Evolutionary conservation across 2,329 filamentous ascomycete species (phyloP).

Genomic region (Neobulgaria alba): DNA sequence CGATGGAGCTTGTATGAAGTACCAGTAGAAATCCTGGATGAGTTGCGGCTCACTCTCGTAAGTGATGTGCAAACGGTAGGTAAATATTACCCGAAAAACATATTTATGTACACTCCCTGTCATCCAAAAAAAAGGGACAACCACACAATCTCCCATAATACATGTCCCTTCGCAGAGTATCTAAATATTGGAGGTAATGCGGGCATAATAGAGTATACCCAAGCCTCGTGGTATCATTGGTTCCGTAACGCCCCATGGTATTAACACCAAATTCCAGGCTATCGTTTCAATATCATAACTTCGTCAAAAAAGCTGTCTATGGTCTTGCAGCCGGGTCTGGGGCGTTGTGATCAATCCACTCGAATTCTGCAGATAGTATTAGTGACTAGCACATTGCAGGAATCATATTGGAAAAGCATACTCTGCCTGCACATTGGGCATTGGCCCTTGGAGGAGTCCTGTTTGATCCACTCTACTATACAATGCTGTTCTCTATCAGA

Average conservation of each 20-base stretch:
- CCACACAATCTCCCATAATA: too few relatives aligned
- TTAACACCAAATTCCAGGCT: background rate
- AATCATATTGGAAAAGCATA: slow-evolving; percentile 34
- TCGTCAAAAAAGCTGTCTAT: background rate
- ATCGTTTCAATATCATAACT: background rate
- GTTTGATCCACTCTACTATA: slow-evolving; percentile 91
- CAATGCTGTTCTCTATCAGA: slow-evolving; percentile 59
- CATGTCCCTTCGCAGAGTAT: background rate
- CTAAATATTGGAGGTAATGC: background rate
- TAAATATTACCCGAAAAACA: too few relatives aligned
- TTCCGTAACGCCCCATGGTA: background rate
- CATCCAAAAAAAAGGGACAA: too few relatives aligned
- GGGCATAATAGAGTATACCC: background rate
- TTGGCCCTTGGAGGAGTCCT: slow-evolving; percentile 85
- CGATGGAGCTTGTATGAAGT: too few relatives aligned
- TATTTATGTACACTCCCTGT: too few relatives aligned
- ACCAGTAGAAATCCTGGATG: too few relatives aligned
- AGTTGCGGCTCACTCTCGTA: too few relatives aligned
- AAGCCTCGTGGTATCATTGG: background rate
- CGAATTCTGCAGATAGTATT: slow-evolving; percentile 36
- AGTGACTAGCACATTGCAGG: slow-evolving; percentile 1
- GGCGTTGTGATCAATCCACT: slow-evolving; percentile 33
- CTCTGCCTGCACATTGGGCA: slow-evolving; percentile 98
- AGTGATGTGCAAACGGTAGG: too few relatives aligned
- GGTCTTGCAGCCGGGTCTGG: background rate